Evolutionary conservation across 331 rosid species (phyloP).

Genomic region (Quercus phellos): DNA sequence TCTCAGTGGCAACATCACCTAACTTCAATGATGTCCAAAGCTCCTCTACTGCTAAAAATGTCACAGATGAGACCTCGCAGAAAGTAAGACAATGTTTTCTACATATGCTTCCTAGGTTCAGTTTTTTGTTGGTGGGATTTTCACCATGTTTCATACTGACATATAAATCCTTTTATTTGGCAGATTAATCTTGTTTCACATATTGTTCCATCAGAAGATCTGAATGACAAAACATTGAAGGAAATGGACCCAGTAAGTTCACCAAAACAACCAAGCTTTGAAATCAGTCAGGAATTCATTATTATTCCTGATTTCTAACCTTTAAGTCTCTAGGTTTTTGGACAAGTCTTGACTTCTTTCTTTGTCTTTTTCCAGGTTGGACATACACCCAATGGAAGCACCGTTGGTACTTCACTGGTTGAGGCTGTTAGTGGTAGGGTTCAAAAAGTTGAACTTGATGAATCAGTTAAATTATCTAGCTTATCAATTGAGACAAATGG

Average conservation of each 20-base stretch:
- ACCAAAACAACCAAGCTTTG: slow-evolving; percentile 17
- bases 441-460: slow-evolving; percentile 17
- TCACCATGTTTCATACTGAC: slow-evolving; percentile 25
- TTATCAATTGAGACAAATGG: slow-evolving; percentile 13
- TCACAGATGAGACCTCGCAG: slow-evolving; percentile 18
- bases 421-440: slow-evolving; percentile 24
- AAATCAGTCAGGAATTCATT: slow-evolving; percentile 24
- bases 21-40: slow-evolving; percentile 21
- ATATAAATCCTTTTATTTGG: slow-evolving; percentile 1
- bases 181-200: slow-evolving; percentile 24
- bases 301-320: not conserved
- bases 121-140: slow-evolving; percentile 2
- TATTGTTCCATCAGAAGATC: slow-evolving; percentile 13
- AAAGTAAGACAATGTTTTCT: slow-evolving; percentile 36
- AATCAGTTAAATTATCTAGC: slow-evolving; percentile 21
- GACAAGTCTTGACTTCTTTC: not conserved
- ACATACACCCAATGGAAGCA: slow-evolving; percentile 7
- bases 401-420: slow-evolving; percentile 23
- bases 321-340: not conserved
- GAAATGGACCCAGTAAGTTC: slow-evolving; percentile 7
- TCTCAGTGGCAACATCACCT: slow-evolving; percentile 15
- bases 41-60: slow-evolving; percentile 18
- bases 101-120: not conserved
- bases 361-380: slow-evolving; percentile 35
- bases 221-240: slow-evolving; percentile 12